Base-by-base conservation (phyloP, 257 asterid species). In the Solanum lycopersicoides region DNA sequence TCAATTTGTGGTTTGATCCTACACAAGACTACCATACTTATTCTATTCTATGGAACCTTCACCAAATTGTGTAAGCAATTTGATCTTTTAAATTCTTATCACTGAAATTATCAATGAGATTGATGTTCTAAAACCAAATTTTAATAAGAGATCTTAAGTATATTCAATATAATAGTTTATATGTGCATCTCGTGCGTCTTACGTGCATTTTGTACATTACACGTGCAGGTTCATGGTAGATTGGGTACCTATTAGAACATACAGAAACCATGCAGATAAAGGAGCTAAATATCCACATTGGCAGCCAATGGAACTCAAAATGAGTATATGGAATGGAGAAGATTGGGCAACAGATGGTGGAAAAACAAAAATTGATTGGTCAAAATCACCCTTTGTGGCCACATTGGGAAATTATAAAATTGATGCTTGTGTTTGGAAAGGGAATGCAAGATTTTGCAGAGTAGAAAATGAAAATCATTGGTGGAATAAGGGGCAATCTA, bases 1-100 rank as follows among this genome's bases (percentile, higher is more conserved):
- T 95, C 76, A 92, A 86, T 86, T 85, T 97, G 63, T 95, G 99
- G 99, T 97, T 97, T 91, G 98, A 97, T 92, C 99, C 99, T 10
- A 93, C 98, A 5, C 66, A 90, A 86, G 98, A 95, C 76, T 97
- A 94, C 88, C 99, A 97, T 89, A 94, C 96, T 20, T 97, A 97
- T 84, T 94, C 99, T 41, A 85, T 97, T 5, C 85, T 93, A 72
- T 97, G 99, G 99, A 95, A 95, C 91, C 56, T 91, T 89, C 90
- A 95, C 89, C 98, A 97, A 92, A 93, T 97, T 66, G 98, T 97
- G 99, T 97, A 93, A 94, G 96, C 21, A 50, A 6, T 28, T 47
- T 44, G 13, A 8, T 23, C 15, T 23, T 23, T 16, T 16, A 53
- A 53, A 53, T 16, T 6, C n/a, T 16, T 53, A 16, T 53, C 23